Base-by-base conservation (phyloP, 768 basidiomycete species). In the Boletus tomentosulus region DNA sequence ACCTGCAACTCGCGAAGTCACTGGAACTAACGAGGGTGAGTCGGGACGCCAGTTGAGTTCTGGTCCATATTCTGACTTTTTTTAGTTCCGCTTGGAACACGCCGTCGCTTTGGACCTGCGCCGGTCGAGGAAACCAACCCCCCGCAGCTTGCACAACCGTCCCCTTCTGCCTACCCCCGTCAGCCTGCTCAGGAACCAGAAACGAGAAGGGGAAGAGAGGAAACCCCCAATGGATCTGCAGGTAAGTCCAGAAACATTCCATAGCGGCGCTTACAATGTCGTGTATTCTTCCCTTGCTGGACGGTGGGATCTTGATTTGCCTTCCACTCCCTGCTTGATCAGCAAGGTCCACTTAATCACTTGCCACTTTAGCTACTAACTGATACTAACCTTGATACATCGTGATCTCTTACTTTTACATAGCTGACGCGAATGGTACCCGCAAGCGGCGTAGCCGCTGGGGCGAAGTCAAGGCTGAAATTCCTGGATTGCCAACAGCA, bases 381-480 rank as follows among this genome's bases (percentile, higher is more conserved):
- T 73, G 55, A 71, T 77, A 85, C 84, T 86, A 83, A 89, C 78
- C 73, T 71, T 74, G 62, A 75, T 71, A 66, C 63, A 64, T 62
- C 53, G 56, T 65, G 58, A 73, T 77, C 62, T 71, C 62, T 71
- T 64, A 74, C 72, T 76, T 67, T 71, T 56, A 61, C 61, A 64
- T 71, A 89, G 89, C 84, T 79, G 85, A 89, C 69, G 80, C 85
- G 53, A 90, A 92, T 68, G 88, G 86, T 60, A 85, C 93, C 61
- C 87, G 95, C 59, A 98, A 98, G 76, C 85, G 96, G 58, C 89
- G 92, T 62, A 97, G 94, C 66, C 89, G 97, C 54, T 99, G 95
- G 95, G 97, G 97, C 60, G 96, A 97, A 62, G 89, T 84, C 55
- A 91, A 91, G 71, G 83, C 87, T 48, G 89, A 95, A 61, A 87